Percentiles rank a stretch among this genome's conserved stretches.
These are phyloP conservation scores for Cymodocea nodosa DNA, from an alignment of 116 monocot species.

Conservation along the genomic window DNA sequence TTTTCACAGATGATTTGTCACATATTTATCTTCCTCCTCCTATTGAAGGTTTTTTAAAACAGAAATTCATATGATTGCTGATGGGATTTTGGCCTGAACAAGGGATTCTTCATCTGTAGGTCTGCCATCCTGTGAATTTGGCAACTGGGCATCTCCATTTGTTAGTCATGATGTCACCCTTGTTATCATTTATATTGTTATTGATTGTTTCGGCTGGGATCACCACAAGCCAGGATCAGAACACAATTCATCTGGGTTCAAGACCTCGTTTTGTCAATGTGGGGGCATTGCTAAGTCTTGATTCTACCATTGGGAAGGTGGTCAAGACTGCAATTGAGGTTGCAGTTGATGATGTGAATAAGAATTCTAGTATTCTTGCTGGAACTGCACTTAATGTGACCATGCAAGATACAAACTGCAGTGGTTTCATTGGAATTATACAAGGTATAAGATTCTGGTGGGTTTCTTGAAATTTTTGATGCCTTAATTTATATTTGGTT, in stretches of 20 bases:
- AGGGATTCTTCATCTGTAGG: background rate
- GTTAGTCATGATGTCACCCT: background rate
- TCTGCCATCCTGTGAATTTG: background rate
- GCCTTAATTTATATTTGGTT: background rate
- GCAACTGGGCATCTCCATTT: background rate
- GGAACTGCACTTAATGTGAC: constrained; percentile 41
- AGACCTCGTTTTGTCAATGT: constrained; percentile 37
- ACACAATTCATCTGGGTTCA: background rate
- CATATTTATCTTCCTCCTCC: too few relatives aligned
- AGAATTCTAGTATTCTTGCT: constrained; percentile 38
- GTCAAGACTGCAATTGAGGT: constrained; percentile 50
- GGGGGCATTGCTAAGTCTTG: constrained; percentile 50
- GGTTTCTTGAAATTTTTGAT: background rate
- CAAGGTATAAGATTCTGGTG: constrained; percentile 29
- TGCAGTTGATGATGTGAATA: constrained; percentile 69
- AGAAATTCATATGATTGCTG: too few relatives aligned
- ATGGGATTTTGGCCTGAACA: background rate
- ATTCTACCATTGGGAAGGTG: constrained; percentile 61
- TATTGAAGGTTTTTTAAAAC: too few relatives aligned
- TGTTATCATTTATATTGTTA: constrained; percentile 8
- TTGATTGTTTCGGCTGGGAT: constrained; percentile 11
- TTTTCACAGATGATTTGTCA: too few relatives aligned
- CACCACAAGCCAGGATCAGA: constrained; percentile 2
- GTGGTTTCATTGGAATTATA: constrained; percentile 62
- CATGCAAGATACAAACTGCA: constrained; percentile 63